phyloP scores from a whole-genome alignment of 2,329 filamentous ascomycete species.

The Graphium sp. region DNA sequence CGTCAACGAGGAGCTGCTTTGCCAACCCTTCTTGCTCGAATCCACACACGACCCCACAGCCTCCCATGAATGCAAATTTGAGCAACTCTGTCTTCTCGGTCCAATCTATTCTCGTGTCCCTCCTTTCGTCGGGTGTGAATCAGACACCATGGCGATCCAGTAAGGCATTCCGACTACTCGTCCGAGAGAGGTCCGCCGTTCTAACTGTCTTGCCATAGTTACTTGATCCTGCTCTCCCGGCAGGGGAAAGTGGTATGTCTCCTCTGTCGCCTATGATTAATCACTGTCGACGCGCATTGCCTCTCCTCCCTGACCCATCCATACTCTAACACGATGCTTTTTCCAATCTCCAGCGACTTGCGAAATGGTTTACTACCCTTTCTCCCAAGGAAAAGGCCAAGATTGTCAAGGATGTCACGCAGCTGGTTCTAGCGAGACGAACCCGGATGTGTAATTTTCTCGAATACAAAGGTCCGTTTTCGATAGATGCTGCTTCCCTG shows the following conservation, averaged over 20 bases:
- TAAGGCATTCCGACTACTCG: slow-evolving; percentile 11
- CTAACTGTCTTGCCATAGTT: slow-evolving; percentile 37
- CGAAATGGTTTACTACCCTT: slow-evolving; percentile 98
- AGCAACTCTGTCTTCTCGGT: too few relatives aligned
- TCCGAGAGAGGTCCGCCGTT: neutral
- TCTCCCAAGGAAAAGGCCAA: slow-evolving; percentile 98
- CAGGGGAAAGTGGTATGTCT: slow-evolving; percentile 94
- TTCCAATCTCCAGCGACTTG: slow-evolving; percentile 76
- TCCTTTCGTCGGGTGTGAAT: slow-evolving; percentile 4
- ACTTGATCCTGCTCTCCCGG: slow-evolving; percentile 89
- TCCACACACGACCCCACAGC: too few relatives aligned
- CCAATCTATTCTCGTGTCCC: neutral
- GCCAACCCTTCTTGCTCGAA: too few relatives aligned
- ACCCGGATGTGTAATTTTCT: slow-evolving; percentile 99
- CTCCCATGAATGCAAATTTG: neutral
- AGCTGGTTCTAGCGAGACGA: slow-evolving; percentile 85
- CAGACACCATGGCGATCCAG: slow-evolving; percentile 25
- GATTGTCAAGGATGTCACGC: slow-evolving; percentile 98
- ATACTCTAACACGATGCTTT: too few relatives aligned
- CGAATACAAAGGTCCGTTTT: slow-evolving; percentile 76
- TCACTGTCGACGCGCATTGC: neutral
- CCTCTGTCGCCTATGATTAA: slow-evolving; percentile 1
- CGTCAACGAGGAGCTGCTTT: too few relatives aligned
- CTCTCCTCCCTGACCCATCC: too few relatives aligned
- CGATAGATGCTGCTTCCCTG: neutral